Evolutionary conservation across 2,329 filamentous ascomycete genomes (phyloP).

Genomic region (Seiridium unicorne): DNA sequence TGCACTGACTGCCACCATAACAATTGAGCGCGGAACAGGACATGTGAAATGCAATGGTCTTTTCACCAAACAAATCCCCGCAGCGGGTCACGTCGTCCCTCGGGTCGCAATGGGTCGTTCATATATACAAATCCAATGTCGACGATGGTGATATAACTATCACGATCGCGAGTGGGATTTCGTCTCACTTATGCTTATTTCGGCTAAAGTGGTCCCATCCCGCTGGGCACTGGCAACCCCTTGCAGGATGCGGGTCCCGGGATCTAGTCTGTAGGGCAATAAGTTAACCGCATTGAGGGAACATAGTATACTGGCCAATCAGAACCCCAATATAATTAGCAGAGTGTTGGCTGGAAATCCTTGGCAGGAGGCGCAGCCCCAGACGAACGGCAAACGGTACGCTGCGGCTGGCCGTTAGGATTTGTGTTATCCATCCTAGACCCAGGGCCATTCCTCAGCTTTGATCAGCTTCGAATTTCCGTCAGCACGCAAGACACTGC

Average conservation of each 20-base stretch:
- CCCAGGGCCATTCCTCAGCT: no score
- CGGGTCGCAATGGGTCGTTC: no score
- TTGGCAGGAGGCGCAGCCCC: not conserved
- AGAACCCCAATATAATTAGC: not conserved
- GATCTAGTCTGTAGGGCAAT: not conserved
- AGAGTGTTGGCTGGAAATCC: not conserved
- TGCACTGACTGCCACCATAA: no score
- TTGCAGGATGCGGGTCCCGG: not conserved
- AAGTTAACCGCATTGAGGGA: not conserved
- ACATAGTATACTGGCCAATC: not conserved
- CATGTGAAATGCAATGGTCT: no score
- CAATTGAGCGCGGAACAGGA: no score
- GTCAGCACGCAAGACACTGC: not conserved
- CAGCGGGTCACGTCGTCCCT: no score
- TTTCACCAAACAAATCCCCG: no score
- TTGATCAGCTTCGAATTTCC: not conserved
- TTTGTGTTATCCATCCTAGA: no score
- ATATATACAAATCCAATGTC: no score
- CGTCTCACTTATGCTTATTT: conserved; percentile 1
- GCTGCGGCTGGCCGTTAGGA: no score
- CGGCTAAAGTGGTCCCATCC: not conserved
- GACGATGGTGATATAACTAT: no score
- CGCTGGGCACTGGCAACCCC: not conserved
- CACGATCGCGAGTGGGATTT: not conserved
- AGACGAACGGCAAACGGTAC: not conserved